Evolutionary conservation across 176 grass and related monocot species (phyloP).

Genomic region (Phragmites australis): DNA sequence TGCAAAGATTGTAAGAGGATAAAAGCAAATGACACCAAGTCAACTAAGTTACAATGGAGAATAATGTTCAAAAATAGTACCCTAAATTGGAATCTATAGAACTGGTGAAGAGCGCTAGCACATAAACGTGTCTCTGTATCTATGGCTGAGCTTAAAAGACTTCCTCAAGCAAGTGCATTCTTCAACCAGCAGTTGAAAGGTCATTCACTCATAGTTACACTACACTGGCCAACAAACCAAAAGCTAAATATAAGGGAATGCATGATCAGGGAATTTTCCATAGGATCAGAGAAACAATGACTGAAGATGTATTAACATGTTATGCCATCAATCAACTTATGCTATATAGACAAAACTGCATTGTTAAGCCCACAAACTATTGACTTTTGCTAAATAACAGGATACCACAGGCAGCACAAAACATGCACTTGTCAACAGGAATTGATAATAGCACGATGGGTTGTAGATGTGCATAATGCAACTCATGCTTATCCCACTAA

Average conservation of each 20-base stretch:
- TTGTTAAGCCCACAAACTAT: not conserved
- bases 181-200: not conserved
- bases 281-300: not conserved
- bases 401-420: not conserved
- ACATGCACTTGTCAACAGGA: not conserved
- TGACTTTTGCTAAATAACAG: not conserved
- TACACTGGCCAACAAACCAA: not conserved
- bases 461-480: not conserved
- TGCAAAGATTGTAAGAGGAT: not conserved
- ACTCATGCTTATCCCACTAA: not conserved
- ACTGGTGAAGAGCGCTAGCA: not conserved
- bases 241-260: not conserved
- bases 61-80: not conserved
- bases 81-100: not conserved
- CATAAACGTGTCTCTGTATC: not conserved
- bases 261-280: not conserved
- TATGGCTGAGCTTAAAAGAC: not conserved
- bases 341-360: not conserved
- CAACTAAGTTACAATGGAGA: not conserved
- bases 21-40: not conserved
- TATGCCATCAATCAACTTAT: not conserved
- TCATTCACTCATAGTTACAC: not conserved
- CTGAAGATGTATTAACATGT: not conserved
- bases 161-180: not conserved
- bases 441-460: not conserved